Conservation (phyloP, 1,284 basidiomycete species). For the Melanopsichium pennsylvanicum region DNA sequence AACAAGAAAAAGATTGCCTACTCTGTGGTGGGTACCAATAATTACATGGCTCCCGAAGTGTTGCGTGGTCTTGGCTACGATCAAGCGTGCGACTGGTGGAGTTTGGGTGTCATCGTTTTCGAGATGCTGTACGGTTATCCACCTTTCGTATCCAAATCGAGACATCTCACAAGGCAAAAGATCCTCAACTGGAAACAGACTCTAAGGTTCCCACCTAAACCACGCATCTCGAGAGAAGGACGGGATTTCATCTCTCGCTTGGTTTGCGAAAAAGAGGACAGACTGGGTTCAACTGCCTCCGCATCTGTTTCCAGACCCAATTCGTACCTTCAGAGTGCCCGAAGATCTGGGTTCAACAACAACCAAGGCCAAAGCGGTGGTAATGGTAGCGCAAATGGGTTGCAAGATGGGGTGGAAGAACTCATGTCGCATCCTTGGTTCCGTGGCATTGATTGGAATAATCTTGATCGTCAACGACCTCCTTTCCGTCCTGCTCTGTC, state of each 20-base stretch:
- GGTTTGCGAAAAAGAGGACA: slow-evolving; percentile 91
- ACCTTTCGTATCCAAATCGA: slow-evolving; percentile 69
- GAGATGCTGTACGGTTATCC: slow-evolving; percentile 76
- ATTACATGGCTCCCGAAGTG: slow-evolving; percentile 89
- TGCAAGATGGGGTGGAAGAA: slow-evolving; percentile 79
- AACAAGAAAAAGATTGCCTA: slow-evolving; percentile 87
- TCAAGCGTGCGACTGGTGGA: slow-evolving; percentile 98
- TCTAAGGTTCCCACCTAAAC: slow-evolving; percentile 84
- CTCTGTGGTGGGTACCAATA: slow-evolving; percentile 75
- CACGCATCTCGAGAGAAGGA: slow-evolving; percentile 82
- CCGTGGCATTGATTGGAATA: slow-evolving; percentile 55
- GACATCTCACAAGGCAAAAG: slow-evolving; percentile 62
- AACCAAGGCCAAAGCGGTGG: slow-evolving; percentile 7
- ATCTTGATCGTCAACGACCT: slow-evolving; percentile 71
- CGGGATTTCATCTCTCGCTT: slow-evolving; percentile 85
- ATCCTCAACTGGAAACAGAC: slow-evolving; percentile 85
- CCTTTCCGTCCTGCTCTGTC: slow-evolving; percentile 85
- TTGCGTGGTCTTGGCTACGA: slow-evolving; percentile 85
- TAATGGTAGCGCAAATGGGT: slow-evolving; percentile 27
- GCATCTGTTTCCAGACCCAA: slow-evolving; percentile 78
- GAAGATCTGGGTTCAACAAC: slow-evolving; percentile 77
- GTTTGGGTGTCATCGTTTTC: slow-evolving; percentile 84
- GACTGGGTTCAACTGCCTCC: slow-evolving; percentile 78
- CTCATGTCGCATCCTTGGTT: slow-evolving; percentile 75
- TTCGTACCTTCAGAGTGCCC: slow-evolving; percentile 76